Evolutionary conservation across 352 stramenopile species (phyloP).

Genomic region (Phytophthora agathidicida): DNA sequence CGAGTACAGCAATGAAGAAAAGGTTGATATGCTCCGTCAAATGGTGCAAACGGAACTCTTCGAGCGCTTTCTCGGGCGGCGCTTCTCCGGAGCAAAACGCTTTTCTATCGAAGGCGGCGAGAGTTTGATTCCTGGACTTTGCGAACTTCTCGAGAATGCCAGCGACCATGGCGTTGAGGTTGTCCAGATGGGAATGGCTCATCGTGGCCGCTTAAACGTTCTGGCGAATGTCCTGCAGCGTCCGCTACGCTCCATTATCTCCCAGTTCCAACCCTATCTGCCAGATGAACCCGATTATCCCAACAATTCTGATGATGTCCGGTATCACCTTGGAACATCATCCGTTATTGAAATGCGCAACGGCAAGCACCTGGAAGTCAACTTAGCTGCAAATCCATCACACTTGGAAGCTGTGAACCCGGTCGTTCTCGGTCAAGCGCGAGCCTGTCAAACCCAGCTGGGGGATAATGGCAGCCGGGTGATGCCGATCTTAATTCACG

Average conservation of each 20-base stretch:
- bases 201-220: conserved; percentile 97
- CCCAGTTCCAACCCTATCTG: conserved; percentile 86
- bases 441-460: conserved; percentile 93
- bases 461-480: conserved; percentile 86
- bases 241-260: conserved; percentile 95
- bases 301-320: conserved; percentile 91
- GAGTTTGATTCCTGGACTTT: conserved; percentile 95
- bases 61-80: conserved; percentile 97
- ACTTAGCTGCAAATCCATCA: conserved; percentile 98
- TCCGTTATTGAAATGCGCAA: conserved; percentile 74
- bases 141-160: conserved; percentile 95
- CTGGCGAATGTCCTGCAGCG: conserved; percentile 98
- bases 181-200: conserved; percentile 99
- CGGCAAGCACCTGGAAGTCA: conserved; percentile 71
- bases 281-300: conserved; percentile 85
- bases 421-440: conserved; percentile 95
- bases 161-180: conserved; percentile 96
- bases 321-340: conserved; percentile 87
- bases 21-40: conserved; percentile 94
- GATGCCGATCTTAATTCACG: conserved; percentile 98
- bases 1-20: conserved; percentile 84
- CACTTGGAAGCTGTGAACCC: conserved; percentile 99
- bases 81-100: conserved; percentile 95
- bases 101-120: conserved; percentile 99
- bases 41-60: conserved; percentile 97